Evolutionary conservation across 1,284 basidiomycete species (phyloP), one percentile per base, ranked within the genome.

Genomic region (Kwoniella shivajii): DNA sequence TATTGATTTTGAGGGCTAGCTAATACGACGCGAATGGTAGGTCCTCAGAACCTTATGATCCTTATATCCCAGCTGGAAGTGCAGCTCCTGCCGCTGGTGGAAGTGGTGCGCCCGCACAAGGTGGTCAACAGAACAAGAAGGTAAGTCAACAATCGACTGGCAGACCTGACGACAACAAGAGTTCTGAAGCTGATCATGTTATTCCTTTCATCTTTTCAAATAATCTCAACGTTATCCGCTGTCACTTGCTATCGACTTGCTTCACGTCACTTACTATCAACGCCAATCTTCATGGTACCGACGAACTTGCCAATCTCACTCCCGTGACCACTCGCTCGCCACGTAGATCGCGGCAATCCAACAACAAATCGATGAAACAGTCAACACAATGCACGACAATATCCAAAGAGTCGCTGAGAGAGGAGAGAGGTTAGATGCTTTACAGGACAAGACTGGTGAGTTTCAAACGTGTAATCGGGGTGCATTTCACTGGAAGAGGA

Each of bases 361-460:
- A 78, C 84, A 84, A 30, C 92, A 97, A 79, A 96, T 97, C 67
- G 91, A 97, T 74, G 88, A 91, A 72, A 96, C 92, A 33, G 91
- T 95, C 60, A 90, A 88, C 31, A 58, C 64, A 71, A 98, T 98
- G 95, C 85, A 92, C 72, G 92, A 97, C 71, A 99, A 98, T 80
- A 97, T 98, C 71, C 90, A 87, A 66, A 92, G 92, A 79, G 69
- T 97, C 31, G 90, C 92, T 22, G 93, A 98, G 82, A 83, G 95
- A 73, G 94, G 94, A 71, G 95, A 98, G 81, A 82, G 92, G 65
- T 81, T 99, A 61, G 93, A 98, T 76, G 88, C 89, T 54, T 81
- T 98, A 66, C 95, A 98, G 80, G 93, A 97, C 81, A 98, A 98
- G 84, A 98, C 95, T 50, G 93, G 94, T 94, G 70, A 69, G 88